Percentiles rank a stretch among this genome's conserved stretches.
Conservation (phyloP, 106 monocot genomes). For the Alisma plantagoaquatica region DNA sequence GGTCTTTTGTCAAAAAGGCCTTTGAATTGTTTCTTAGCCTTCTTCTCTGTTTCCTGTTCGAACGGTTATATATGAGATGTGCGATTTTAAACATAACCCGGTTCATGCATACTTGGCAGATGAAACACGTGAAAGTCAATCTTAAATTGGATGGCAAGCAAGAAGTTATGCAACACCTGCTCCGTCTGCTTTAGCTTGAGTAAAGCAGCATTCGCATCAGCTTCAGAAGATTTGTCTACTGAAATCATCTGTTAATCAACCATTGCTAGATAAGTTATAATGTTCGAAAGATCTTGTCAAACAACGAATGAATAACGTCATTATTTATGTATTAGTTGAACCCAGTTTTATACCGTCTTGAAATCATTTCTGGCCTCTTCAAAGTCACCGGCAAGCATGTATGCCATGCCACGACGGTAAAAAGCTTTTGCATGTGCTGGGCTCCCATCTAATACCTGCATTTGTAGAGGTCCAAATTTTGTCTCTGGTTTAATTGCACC, state of each 20-base stretch:
- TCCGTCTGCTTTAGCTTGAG: constrained; percentile 74
- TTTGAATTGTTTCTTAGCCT: constrained; percentile 77
- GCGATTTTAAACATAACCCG: too few species aligned
- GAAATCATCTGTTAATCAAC: constrained; percentile 53
- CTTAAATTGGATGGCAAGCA: too few species aligned
- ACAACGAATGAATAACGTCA: background rate
- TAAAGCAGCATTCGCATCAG: constrained; percentile 83
- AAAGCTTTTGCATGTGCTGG: constrained; percentile 74
- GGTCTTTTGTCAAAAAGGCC: constrained; percentile 96
- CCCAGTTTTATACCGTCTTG: constrained; percentile 35
- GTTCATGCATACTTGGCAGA: too few species aligned
- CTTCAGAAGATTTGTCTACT: constrained; percentile 81
- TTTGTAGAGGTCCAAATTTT: background rate
- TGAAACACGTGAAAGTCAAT: too few species aligned
- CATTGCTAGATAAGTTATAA: background rate
- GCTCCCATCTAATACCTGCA: constrained; percentile 74
- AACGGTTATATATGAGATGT: background rate
- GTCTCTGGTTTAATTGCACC: too few species aligned
- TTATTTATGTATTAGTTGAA: background rate
- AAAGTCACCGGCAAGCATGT: constrained; percentile 84
- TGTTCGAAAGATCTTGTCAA: background rate
- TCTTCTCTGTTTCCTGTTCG: constrained; percentile 58
- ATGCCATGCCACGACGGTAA: constrained; percentile 81
- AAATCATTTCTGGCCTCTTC: constrained; percentile 84
- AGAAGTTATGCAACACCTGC: constrained; percentile 29